Evolutionary conservation across 2,329 filamentous ascomycete genomes (phyloP).

Genomic region (Triangularia verruculosa): DNA sequence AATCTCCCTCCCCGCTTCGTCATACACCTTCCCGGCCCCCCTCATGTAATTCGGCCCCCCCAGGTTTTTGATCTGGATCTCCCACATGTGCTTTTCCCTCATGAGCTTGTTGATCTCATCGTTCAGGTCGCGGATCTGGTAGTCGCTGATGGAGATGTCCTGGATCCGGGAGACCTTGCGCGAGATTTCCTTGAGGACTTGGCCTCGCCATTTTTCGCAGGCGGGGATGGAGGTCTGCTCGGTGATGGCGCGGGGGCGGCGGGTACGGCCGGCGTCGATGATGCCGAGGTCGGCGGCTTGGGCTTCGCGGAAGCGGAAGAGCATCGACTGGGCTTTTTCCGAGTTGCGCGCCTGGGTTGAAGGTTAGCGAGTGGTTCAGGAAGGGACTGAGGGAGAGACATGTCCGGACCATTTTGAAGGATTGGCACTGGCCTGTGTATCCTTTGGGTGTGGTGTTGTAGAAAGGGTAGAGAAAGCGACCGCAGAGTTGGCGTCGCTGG

Average conservation of each 20-base stretch:
- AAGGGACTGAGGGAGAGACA: neutral
- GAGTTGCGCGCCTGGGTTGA: conserved; percentile 78
- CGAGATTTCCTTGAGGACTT: conserved; percentile 94
- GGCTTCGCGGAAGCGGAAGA: conserved; percentile 97
- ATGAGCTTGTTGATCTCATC: conserved; percentile 99
- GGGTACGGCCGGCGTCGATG: conserved; percentile 85
- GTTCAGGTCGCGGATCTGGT: conserved; percentile 94
- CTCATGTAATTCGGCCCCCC: conserved; percentile 98
- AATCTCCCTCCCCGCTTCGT: conserved; percentile 70
- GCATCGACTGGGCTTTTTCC: conserved; percentile 99
- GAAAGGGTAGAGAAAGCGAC: neutral
- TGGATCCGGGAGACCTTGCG: conserved; percentile 97
- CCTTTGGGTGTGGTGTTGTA: neutral
- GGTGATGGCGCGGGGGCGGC: conserved; percentile 87
- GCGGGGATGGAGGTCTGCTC: conserved; percentile 77
- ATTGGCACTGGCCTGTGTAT: neutral
- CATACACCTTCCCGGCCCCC: conserved; percentile 65
- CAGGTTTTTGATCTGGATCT: conserved; percentile 89
- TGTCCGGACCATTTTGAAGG: conserved; percentile 21
- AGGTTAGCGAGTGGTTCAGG: conserved; percentile 7
- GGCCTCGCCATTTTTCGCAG: conserved; percentile 97
- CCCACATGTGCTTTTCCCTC: conserved; percentile 99
- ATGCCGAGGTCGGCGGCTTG: conserved; percentile 96
- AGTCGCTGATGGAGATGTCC: conserved; percentile 86
- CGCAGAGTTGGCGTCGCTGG: neutral